Evolutionary conservation across 176 grass and related monocot genomes (phyloP), one percentile per base, ranked within the genome.

Genomic region (Urochloa ruziziensis): DNA sequence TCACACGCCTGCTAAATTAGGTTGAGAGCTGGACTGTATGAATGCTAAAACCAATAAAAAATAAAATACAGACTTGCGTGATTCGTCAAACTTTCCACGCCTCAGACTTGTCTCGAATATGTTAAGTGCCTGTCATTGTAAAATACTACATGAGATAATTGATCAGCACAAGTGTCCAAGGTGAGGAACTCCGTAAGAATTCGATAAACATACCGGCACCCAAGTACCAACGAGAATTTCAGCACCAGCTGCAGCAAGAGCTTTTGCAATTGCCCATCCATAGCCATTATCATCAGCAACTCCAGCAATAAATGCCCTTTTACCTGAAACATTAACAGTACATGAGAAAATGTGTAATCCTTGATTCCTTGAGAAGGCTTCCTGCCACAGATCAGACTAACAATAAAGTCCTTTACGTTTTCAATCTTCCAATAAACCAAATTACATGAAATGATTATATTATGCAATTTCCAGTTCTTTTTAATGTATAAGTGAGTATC

Each of bases 171-270:
- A 75, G 19, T 3, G 14, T 47, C 58, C 21, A 63, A 24, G 36
- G 74, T 5, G 10, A 61, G 2, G 60, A 83, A 86, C 33, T 70
- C 24, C 4, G 40, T 25, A 70, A 73, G 54, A 66, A 48, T 49
- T 27, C 1, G 34, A 76, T 24, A 63, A 64, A 91, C 92, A 77
- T 92, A 98, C 96, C 82, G 96, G 96, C 37, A 98, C 96, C 96
- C 96, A 98, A 86, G 96, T 98, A 90, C 93, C 96, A 92, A 98
- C 91, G 83, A 98, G 89, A 79, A 98, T 95, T 60, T 98, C 93
- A 65, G 96, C 96, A 67, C 96, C 96, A 68, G 91, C 96, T 62
- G 93, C 92, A 88, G 96, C 96, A 85, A 98, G 96, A 82, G 96
- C 75, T 83, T 98, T 95, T 57, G 96, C 93, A 74, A 98, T 93